Base-by-base conservation (phyloP, 371 early-diverging fungal species). In the Lichtheimia ramosa region DNA sequence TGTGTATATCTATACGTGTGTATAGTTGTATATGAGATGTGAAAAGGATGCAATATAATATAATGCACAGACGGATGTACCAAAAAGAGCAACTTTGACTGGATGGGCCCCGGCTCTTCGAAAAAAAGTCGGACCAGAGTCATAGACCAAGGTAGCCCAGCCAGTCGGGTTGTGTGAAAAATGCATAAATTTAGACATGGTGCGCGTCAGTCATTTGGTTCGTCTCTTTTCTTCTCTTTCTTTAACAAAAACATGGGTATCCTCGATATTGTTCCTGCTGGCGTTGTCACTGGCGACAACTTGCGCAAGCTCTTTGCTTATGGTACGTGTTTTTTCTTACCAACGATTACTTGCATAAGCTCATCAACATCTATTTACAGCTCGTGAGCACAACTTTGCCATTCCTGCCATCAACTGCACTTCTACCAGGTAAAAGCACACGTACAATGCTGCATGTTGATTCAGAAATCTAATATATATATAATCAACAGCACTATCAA, bases 361-460 rank as follows among this genome's bases (percentile, higher is more conserved):
- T 46, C 34, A 46, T 46, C 46, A 46, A 46, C 46, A 6, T 21
- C 5, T n/a, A 18, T 46, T 1, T 16, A 46, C n/a, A 46, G 77
- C 72, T 63, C 64, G 58, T 56, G 64, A 89, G 68, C 75, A 94
- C 68, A 71, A 80, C 39, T 94, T 92, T 64, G 95, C 95, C 63
- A 94, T 94, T 71, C 94, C 95, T 56, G 92, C 95, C 51, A 87
- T 94, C 77, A 94, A 94, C 84, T 91, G 91, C 84, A 94, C 93
- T 57, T 88, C 91, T 54, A 89, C 93, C 39, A 92, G 74, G 74
- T 69, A 74, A 64, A 48, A n/a, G n/a, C 13, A 14, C 10, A 3
- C 15, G 16, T 28, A 27, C 28, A 25, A 25, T 10, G 2, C 34
- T 1, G 34, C 34, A 34, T 34, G 34, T 8, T n/a, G 10, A 8